A percentile compares a stretch with the other conserved stretches of the same genome.
phyloP scores from a whole-genome alignment of 345 rosid genomes.

The Salix suchowensis region DNA sequence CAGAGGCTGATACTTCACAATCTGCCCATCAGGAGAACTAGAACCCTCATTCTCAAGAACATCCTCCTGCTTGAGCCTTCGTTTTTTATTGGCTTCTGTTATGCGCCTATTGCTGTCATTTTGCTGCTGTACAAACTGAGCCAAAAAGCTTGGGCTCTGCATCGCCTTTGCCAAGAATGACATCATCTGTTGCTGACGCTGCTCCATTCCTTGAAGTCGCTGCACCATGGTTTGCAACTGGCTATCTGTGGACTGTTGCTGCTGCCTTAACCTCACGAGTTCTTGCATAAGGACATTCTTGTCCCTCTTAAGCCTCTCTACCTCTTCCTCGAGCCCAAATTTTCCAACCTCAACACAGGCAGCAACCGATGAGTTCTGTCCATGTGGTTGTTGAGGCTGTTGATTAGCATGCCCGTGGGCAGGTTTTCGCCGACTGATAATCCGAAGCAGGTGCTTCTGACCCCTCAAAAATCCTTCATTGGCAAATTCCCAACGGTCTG shows the following conservation, averaged over 20 bases:
- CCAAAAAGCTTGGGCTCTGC: slow-evolving; percentile 86
- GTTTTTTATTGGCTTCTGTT: slow-evolving; percentile 72
- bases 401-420: slow-evolving; percentile 63
- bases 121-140: slow-evolving; percentile 95
- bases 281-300: slow-evolving; percentile 99
- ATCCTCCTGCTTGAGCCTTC: slow-evolving; percentile 79
- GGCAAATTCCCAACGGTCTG: slow-evolving; percentile 96
- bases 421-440: slow-evolving; percentile 82
- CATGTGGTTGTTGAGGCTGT: slow-evolving; percentile 59
- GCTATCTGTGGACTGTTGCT: slow-evolving; percentile 86
- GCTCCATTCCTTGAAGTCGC: slow-evolving; percentile 97
- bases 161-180: slow-evolving; percentile 94
- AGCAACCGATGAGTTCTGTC: slow-evolving; percentile 66
- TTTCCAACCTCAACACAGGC: slow-evolving; percentile 98
- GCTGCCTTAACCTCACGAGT: slow-evolving; percentile 87
- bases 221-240: slow-evolving; percentile 86
- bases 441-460: slow-evolving; percentile 74
- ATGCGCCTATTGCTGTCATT: slow-evolving; percentile 74
- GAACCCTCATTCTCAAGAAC: slow-evolving; percentile 42
- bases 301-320: slow-evolving; percentile 96
- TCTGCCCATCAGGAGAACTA: slow-evolving; percentile 70
- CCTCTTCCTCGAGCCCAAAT: slow-evolving; percentile 95
- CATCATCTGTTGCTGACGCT: slow-evolving; percentile 97
- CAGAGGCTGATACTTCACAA: slow-evolving; percentile 78
- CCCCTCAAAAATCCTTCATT: slow-evolving; percentile 93